Conservation (phyloP, 2,329 filamentous ascomycete genomes). For the Cladophialophora bantiana region DNA sequence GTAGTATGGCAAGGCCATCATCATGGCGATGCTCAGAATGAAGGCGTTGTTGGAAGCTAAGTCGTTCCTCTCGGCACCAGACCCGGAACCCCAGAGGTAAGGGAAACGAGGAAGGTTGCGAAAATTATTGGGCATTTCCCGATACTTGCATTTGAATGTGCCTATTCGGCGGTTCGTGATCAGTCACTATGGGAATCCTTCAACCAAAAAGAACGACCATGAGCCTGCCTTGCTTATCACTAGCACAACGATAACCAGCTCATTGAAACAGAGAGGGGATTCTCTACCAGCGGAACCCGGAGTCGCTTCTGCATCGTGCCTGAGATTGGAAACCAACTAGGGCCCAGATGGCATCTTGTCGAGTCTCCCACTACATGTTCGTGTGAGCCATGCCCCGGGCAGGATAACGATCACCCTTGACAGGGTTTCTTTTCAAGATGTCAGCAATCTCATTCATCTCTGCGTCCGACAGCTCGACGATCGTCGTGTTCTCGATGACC, state of each 20-base stretch:
- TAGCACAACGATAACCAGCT: neutral
- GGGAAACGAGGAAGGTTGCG: no score
- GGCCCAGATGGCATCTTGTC: neutral
- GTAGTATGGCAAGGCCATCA: no score
- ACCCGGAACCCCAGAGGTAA: no score
- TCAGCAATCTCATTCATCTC: constrained; percentile 61
- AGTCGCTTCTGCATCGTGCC: neutral
- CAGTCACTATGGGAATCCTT: no score
- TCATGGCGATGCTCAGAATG: no score
- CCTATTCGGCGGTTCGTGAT: no score
- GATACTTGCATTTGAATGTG: no score
- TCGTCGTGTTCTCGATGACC: constrained; percentile 50
- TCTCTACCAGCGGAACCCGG: neutral
- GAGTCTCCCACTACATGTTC: constrained; percentile 1
- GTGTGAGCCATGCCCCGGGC: constrained; percentile 16
- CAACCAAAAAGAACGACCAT: no score
- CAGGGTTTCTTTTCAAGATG: constrained; percentile 48
- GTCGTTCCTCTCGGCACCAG: no score
- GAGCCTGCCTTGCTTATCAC: no score
- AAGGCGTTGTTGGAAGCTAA: no score
- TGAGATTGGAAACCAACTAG: neutral
- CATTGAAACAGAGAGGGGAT: neutral
- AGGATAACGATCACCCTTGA: constrained; percentile 32
- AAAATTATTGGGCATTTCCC: no score
- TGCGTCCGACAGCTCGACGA: constrained; percentile 52